Percentiles rank a stretch among this genome's conserved stretches.
phyloP scores from a whole-genome alignment of 306 rosid genomes.

The Cucurbita pepo region DNA sequence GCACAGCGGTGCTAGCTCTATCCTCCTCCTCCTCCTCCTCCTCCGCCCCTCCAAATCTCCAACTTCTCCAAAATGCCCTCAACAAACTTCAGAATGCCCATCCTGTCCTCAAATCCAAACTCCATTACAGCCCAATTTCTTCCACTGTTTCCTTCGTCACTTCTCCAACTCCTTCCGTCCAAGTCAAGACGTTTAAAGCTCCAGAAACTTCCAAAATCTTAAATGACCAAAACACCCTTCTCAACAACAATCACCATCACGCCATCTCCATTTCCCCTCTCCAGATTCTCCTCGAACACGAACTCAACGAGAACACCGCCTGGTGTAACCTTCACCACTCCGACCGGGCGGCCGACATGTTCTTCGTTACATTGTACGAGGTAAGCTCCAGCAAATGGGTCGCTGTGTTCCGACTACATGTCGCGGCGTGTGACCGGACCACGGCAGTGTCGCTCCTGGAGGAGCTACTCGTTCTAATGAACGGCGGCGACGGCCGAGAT shows the following conservation, averaged over 20 bases:
- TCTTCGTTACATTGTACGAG: constrained; percentile 21
- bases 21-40: neutral
- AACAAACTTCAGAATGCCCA: constrained; percentile 30
- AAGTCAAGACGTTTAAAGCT: constrained; percentile 6
- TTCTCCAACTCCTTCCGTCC: constrained; percentile 18
- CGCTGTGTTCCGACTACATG: constrained; percentile 28
- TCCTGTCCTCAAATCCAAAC: constrained; percentile 41
- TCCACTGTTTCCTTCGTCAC: constrained; percentile 18
- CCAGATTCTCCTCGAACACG: constrained; percentile 31
- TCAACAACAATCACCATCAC: neutral
- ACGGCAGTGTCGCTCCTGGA: constrained; percentile 31
- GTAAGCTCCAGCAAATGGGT: constrained; percentile 12
- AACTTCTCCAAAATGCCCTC: constrained; percentile 24
- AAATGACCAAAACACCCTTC: neutral
- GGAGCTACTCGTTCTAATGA: constrained; percentile 18
- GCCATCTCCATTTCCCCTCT: constrained; percentile 17
- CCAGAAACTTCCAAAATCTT: constrained; percentile 8
- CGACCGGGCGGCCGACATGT: neutral
- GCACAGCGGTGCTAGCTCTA: constrained; percentile 32
- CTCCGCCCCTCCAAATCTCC: neutral
- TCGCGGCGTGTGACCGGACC: constrained; percentile 43
- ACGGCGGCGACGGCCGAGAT: constrained; percentile 3
- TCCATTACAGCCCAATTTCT: constrained; percentile 7
- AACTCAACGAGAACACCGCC: constrained; percentile 20
- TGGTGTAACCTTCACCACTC: constrained; percentile 8